A percentile compares a stretch with the other conserved stretches of the same genome.
These are phyloP conservation scores for Backusella australiensis DNA, from an alignment of 192 early-diverging fungal species.

Conservation along the genomic window DNA sequence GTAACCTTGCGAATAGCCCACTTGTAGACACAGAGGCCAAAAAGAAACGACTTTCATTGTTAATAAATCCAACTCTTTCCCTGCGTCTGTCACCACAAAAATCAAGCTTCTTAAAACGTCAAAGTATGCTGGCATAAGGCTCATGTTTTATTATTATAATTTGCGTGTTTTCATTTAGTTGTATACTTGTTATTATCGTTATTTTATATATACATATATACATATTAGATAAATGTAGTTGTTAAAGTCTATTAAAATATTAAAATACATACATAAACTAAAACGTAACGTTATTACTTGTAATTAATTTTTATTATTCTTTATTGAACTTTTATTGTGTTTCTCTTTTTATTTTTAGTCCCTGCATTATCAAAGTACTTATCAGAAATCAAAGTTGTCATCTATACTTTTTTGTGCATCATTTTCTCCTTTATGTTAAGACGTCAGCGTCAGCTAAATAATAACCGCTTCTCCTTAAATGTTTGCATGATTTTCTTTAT, in stretches of 20 bases:
- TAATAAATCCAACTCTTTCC: conserved; percentile 2
- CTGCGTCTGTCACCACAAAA: conserved; percentile 5
- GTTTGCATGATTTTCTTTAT: neutral
- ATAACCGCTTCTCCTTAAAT: neutral
- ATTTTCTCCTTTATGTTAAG: neutral
- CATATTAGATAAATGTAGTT: conserved; percentile 2
- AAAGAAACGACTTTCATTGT: conserved; percentile 2
- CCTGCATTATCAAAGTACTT: neutral
- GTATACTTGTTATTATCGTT: neutral
- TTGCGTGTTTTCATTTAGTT: neutral
- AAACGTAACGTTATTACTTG: neutral
- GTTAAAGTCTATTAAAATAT: neutral
- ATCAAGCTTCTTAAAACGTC: conserved; percentile 17
- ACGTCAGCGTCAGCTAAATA: neutral
- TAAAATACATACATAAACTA: neutral
- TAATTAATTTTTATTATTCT: neutral
- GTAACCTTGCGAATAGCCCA: no score
- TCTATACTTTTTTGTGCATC: neutral
- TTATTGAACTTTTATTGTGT: neutral
- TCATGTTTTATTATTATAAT: neutral
- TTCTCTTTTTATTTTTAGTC: neutral
- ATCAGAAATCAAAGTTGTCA: neutral
- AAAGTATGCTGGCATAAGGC: conserved; percentile 11
- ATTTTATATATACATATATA: neutral
- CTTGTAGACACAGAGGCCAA: neutral